Evolutionary conservation across 192 early-diverging fungal genomes (phyloP).

Genomic region (Umbelopsis sp.): DNA sequence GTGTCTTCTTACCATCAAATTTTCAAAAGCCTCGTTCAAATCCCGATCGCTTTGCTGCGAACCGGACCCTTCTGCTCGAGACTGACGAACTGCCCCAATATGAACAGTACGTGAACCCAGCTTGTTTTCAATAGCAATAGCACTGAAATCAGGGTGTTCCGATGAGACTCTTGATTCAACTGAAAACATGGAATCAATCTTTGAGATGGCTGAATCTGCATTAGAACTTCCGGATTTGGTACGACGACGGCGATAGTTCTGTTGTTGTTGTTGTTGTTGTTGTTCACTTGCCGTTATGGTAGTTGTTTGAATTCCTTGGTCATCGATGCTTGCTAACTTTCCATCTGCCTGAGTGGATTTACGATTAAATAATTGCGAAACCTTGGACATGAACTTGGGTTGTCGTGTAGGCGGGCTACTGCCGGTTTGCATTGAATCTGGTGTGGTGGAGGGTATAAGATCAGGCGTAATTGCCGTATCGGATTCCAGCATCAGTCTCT

Average conservation of each 20-base stretch:
- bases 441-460: slow-evolving; percentile 13
- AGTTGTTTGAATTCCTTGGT: slow-evolving; percentile 13
- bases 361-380: slow-evolving; percentile 7
- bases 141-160: not conserved
- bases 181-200: slow-evolving; percentile 14
- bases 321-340: not conserved
- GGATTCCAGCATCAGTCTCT: not conserved
- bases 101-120: slow-evolving; percentile 8
- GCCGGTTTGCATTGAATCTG: slow-evolving; percentile 3
- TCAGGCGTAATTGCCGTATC: slow-evolving; percentile 14
- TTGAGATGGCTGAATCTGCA: slow-evolving; percentile 11
- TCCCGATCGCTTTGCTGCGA: slow-evolving; percentile 22
- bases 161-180: slow-evolving; percentile 11
- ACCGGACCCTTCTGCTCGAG: not conserved
- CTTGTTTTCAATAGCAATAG: slow-evolving; percentile 10
- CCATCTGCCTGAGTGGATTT: not conserved
- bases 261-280: slow-evolving; percentile 15
- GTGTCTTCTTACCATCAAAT: slow-evolving; percentile 21
- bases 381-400: slow-evolving; percentile 7
- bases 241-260: slow-evolving; percentile 12
- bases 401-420: slow-evolving; percentile 2
- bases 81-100: not conserved
- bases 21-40: slow-evolving; percentile 32
- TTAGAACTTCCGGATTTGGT: slow-evolving; percentile 15
- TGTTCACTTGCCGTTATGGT: not conserved